phyloP scores from a whole-genome alignment of 257 asterid species.

The Nicotiana benthamiana region DNA sequence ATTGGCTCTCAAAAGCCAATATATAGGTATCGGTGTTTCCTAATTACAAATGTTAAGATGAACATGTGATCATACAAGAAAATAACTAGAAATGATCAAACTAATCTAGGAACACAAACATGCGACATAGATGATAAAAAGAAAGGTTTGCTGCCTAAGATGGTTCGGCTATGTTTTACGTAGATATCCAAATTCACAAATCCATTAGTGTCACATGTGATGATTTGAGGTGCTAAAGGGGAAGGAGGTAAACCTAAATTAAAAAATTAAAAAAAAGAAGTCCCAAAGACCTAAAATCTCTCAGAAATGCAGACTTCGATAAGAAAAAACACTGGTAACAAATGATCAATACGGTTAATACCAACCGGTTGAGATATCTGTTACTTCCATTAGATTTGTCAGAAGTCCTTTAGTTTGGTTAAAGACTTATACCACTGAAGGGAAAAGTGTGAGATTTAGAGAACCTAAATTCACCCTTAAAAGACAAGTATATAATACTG shows the following conservation, averaged over 20 bases:
- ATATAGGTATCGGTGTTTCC: neutral
- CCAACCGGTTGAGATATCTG: too few species aligned
- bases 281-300: neutral
- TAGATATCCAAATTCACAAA: neutral
- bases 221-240: neutral
- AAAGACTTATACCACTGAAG: neutral
- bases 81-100: neutral
- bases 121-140: neutral
- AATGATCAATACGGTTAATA: neutral
- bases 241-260: neutral
- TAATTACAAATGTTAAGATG: neutral
- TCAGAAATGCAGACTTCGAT: neutral
- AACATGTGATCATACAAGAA: neutral
- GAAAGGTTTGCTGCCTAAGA: neutral
- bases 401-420: neutral
- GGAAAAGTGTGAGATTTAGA: neutral
- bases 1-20: neutral
- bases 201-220: neutral
- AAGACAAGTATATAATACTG: neutral
- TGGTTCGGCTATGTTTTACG: neutral
- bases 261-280: neutral
- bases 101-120: neutral
- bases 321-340: neutral
- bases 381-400: neutral
- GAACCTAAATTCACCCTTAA: too few species aligned